phyloP scores from a whole-genome alignment of 2,329 filamentous ascomycete species.

The Mariannaea sp. region DNA sequence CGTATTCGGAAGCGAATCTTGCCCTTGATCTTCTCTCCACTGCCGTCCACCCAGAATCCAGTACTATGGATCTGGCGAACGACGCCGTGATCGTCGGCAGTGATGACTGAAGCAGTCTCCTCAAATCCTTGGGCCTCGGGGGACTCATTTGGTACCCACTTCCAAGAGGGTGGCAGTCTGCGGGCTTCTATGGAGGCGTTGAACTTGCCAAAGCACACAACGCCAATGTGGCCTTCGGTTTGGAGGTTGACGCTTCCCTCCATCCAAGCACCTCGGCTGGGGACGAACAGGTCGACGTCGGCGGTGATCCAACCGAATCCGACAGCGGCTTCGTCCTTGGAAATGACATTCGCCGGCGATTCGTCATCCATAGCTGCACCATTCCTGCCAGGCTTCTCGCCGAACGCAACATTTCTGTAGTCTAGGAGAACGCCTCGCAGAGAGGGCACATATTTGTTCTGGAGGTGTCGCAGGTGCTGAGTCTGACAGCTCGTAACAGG shows the following conservation, averaged over 20 bases:
- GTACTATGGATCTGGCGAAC: slow-evolving; percentile 58
- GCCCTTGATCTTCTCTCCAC: slow-evolving; percentile 71
- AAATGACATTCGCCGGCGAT: slow-evolving; percentile 53
- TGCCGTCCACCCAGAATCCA: slow-evolving; percentile 76
- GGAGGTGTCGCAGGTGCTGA: slow-evolving; percentile 74
- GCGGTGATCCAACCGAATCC: slow-evolving; percentile 88
- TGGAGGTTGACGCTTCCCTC: slow-evolving; percentile 85
- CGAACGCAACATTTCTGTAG: slow-evolving; percentile 71
- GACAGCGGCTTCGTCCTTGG: slow-evolving; percentile 81
- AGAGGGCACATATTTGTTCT: slow-evolving; percentile 76
- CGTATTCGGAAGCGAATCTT: slow-evolving; percentile 78
- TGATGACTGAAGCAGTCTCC: slow-evolving; percentile 47
- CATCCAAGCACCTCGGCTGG: slow-evolving; percentile 72
- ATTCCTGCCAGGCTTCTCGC: slow-evolving; percentile 59
- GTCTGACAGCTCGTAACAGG: slow-evolving; percentile 73
- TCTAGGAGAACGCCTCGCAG: slow-evolving; percentile 75
- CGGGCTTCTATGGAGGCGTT: slow-evolving; percentile 83
- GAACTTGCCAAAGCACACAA: slow-evolving; percentile 90
- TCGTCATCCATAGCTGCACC: slow-evolving; percentile 55
- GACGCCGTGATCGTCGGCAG: slow-evolving; percentile 57
- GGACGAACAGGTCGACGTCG: slow-evolving; percentile 83
- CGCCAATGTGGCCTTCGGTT: slow-evolving; percentile 84
- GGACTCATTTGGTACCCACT: slow-evolving; percentile 68
- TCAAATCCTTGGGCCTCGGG: slow-evolving; percentile 48
- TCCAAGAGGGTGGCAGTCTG: slow-evolving; percentile 78